Evolutionary conservation across 2,329 filamentous ascomycete species (phyloP).

Genomic region (Trichoderma asperellum): DNA sequence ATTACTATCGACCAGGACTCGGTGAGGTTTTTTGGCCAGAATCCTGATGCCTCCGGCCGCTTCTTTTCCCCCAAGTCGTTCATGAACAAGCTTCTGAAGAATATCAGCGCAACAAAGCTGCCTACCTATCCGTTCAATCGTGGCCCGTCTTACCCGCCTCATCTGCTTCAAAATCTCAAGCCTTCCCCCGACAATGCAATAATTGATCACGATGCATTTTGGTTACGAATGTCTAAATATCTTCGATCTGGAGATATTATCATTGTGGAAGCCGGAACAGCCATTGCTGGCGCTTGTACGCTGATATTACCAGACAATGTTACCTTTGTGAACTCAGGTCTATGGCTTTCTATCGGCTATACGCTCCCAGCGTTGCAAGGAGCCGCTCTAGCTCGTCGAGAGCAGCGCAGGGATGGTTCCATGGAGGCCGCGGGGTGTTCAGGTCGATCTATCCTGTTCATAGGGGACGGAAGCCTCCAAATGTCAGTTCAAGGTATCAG

Average conservation of each 20-base stretch:
- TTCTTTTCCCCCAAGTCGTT: slow-evolving; percentile 37
- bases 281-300: slow-evolving; percentile 57
- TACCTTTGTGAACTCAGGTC: slow-evolving; percentile 54
- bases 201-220: slow-evolving; percentile 55
- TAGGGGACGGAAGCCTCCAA: slow-evolving; percentile 67
- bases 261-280: slow-evolving; percentile 62
- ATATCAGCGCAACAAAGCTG: slow-evolving; percentile 37
- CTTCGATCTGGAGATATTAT: slow-evolving; percentile 58
- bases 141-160: slow-evolving; percentile 37
- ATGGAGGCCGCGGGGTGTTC: background rate
- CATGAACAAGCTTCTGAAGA: slow-evolving; percentile 37
- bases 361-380: slow-evolving; percentile 62
- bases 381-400: slow-evolving; percentile 57
- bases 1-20: slow-evolving; percentile 37
- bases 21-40: background rate
- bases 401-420: slow-evolving; percentile 35
- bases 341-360: slow-evolving; percentile 65
- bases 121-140: slow-evolving; percentile 33
- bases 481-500: slow-evolving; percentile 69
- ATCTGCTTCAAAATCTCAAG: background rate
- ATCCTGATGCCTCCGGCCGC: slow-evolving; percentile 32
- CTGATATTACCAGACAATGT: slow-evolving; percentile 54
- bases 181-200: slow-evolving; percentile 34
- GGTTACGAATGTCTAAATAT: slow-evolving; percentile 51
- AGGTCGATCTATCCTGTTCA: slow-evolving; percentile 56